A percentile compares a stretch with the other conserved stretches of the same genome.
phyloP scores from a whole-genome alignment of 306 rosid species.

The Prinsepia uniflora region DNA sequence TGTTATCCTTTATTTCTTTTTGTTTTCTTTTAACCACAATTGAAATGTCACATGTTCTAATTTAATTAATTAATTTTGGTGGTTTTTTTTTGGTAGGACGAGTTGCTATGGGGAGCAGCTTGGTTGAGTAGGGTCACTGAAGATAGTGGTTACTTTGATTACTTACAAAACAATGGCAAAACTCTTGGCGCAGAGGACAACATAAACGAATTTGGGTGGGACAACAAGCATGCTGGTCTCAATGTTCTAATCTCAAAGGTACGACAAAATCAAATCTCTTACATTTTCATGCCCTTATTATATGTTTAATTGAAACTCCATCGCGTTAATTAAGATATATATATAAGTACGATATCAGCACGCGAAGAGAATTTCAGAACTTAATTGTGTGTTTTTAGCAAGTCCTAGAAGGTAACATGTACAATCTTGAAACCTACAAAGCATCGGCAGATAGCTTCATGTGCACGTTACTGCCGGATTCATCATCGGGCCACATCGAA shows the following conservation, averaged over 20 bases:
- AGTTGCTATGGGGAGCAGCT: conserved; percentile 93
- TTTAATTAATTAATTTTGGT: background rate
- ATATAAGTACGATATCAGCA: background rate
- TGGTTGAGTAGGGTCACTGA: conserved; percentile 88
- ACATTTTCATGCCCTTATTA: background rate
- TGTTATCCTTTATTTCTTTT: background rate
- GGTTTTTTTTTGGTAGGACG: conserved; percentile 48
- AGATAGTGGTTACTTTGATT: conserved; percentile 49
- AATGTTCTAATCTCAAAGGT: conserved; percentile 92
- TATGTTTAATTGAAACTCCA: background rate
- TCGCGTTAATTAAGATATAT: background rate
- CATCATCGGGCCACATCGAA: conserved; percentile 67
- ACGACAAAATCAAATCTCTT: background rate
- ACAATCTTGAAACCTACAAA: conserved; percentile 62
- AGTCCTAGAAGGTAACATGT: conserved; percentile 63
- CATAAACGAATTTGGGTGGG: conserved; percentile 94
- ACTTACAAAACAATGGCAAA: conserved; percentile 70
- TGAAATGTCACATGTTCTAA: background rate
- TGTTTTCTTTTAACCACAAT: background rate
- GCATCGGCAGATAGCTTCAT: conserved; percentile 82
- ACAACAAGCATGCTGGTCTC: conserved; percentile 92
- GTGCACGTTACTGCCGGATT: conserved; percentile 72
- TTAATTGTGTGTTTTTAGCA: conserved; percentile 38
- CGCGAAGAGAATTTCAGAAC: background rate
- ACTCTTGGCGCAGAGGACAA: conserved; percentile 86